phyloP scores from a whole-genome alignment of 306 rosid species.

The Medicago ruthenica region DNA sequence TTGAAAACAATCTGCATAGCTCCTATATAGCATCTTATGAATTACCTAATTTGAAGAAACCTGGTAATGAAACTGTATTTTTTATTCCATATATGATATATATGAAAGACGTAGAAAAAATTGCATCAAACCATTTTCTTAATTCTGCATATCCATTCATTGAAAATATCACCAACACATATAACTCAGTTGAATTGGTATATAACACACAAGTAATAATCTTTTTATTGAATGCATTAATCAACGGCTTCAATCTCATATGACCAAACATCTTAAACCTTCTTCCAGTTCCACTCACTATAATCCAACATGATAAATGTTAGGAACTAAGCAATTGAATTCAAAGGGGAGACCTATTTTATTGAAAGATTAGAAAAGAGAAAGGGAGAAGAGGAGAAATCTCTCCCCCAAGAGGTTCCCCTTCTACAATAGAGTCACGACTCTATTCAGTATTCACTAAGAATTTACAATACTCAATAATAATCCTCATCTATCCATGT shows the following conservation, averaged over 20 bases:
- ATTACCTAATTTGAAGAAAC: conserved; percentile 4
- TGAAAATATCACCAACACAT: conserved; percentile 16
- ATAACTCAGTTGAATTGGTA: conserved; percentile 6
- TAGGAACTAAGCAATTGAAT: no score
- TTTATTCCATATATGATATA: not conserved
- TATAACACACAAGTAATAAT: conserved; percentile 5
- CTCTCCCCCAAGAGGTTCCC: not conserved
- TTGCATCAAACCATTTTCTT: conserved; percentile 8
- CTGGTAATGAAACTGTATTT: not conserved
- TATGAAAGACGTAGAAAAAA: conserved; percentile 7
- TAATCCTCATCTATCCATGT: not conserved
- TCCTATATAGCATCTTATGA: conserved; percentile 12
- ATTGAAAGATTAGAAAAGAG: not conserved
- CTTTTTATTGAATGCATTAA: not conserved
- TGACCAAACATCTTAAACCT: conserved; percentile 16
- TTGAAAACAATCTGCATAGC: not conserved
- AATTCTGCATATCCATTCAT: not conserved
- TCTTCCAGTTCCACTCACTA: conserved; percentile 24
- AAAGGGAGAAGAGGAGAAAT: not conserved
- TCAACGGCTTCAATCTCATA: conserved; percentile 28
- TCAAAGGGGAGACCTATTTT: no score
- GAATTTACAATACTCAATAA: not conserved
- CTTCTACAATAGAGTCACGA: not conserved
- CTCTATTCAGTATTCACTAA: not conserved
- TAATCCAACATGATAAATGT: not conserved